Evolutionary conservation across 768 basidiomycete species (phyloP), one percentile per base, ranked within the genome.

Genomic region (Gymnopilus junonius): DNA sequence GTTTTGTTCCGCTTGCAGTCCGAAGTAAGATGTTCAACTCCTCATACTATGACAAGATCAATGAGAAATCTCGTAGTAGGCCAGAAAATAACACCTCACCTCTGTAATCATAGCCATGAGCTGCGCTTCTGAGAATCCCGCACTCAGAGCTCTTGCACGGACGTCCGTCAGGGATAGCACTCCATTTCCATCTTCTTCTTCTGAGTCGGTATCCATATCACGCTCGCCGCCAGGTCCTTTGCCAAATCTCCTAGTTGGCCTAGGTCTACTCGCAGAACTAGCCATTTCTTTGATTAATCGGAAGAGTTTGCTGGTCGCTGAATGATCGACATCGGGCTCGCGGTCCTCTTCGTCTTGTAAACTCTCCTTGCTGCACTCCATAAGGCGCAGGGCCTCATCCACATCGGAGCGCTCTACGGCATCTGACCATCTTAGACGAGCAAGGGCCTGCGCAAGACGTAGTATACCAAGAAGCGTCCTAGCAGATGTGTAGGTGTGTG

Each of bases 301-400:
- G 79, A 91, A 96, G 74, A 99, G 93, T 76, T 92, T 89, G 74
- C 90, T 93, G 62, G 87, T 82, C 55, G 85, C 82, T 21, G 95
- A 94, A 66, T 87, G 85, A 72, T 99, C 97, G 4, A 82, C 81
- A 34, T 91, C 90, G 29, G 79, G 77, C 34, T 87, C 90, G 45
- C 83, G 82, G 43, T 91, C 90, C 20, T 87, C 85, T 11, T 94
- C 93, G 46, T 96, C 93, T 58, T 88, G 82, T 68, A 99, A 79
- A 70, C 90, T 94, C 71, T 93, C 92, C 76, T 99, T 99, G 78
- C 92, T 94, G 68, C 93, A 94, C 62, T 95, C 94, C 96, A 99
- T 99, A 64, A 99, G 80, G 39, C 97, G 89, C 65, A 99, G 81
- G 2, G 97, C 97, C 77, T 99, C 97, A 71, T 99, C 95, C 12